Evolutionary conservation across 139 green algal species (phyloP).

Genomic region (Ettlia oleoabundans): DNA sequence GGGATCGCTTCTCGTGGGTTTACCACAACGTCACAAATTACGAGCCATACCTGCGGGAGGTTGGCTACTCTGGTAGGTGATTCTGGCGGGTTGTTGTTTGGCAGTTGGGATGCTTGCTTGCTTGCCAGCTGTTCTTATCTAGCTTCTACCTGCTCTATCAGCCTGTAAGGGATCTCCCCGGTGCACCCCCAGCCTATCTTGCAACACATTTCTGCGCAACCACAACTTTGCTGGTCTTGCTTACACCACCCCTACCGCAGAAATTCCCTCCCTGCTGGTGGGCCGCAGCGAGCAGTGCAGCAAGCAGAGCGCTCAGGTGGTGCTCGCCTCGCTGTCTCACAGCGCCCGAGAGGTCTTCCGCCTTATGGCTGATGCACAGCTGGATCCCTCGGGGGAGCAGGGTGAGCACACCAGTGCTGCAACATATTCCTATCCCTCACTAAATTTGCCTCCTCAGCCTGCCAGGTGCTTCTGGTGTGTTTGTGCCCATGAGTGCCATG

Average conservation of each 20-base stretch:
- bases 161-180: no score
- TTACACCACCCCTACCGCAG: neutral
- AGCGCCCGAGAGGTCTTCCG: constrained; percentile 79
- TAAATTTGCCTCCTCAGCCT: no score
- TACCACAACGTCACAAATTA: constrained; percentile 79
- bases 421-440: neutral
- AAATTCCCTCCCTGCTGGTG: constrained; percentile 59
- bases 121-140: no score
- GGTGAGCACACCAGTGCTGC: neutral
- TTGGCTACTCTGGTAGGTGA: constrained; percentile 1
- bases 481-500: no score
- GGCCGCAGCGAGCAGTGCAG: constrained; percentile 51
- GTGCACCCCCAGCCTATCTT: no score
- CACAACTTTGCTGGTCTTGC: neutral
- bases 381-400: constrained; percentile 42
- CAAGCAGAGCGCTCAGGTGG: constrained; percentile 61
- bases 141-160: no score
- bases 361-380: constrained; percentile 72
- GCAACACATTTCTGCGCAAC: no score
- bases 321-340: constrained; percentile 70
- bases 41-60: constrained; percentile 66
- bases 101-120: neutral
- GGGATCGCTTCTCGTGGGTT: constrained; percentile 71
- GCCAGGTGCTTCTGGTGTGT: neutral
- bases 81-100: neutral